Evolutionary conservation across 2,329 filamentous ascomycete species (phyloP), one percentile per base, ranked within the genome.

Genomic region (Aspergillus arachidicola): DNA sequence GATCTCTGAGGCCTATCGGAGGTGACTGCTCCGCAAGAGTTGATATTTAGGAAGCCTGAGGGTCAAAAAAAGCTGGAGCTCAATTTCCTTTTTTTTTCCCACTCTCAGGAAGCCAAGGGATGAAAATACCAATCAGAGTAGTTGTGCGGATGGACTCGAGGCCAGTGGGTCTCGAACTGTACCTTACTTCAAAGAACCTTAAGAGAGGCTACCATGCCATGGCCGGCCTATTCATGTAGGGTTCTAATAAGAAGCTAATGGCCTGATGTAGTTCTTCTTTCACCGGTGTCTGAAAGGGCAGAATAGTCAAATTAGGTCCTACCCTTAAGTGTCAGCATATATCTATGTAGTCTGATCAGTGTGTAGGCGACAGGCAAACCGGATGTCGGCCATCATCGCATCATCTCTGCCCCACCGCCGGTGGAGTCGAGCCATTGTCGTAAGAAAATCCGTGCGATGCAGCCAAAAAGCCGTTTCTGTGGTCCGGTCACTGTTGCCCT

Each of bases 21-120:
- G 66, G 65, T 65, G 62, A 60, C 58, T 69, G 59, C 57, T 69
- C 66, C 67, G 67, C 63, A 64, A 60, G 59, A 53, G 36, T 63
- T 38, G 32, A 55, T 55, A 38, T 55, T 38, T 55, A 26, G 61
- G 54, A 59, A 45, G 59, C 55, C 50, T n/a, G 59, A 55, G 61
- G 64, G 50, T 36, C 50, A 43, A 51, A 59, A 28, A 46, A 14
- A 38, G 26, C 57, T 57, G 63, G 63, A 54, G 32, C 51, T 55
- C 32, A 53, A 60, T 58, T 50, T 59, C 48, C 57, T 28, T 14
- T 16, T 36, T 16, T 36, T 45, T 32, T 59, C 63, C 60, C 57
- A 66, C 59, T 32, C 60, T 48, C 45, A 55, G 2, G 51, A 54
- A 61, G 61, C 53, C 54, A 64, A 59, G 48, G 43, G 55, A 43